Evolutionary conservation across 2,329 filamentous ascomycete species (phyloP), one percentile per base, ranked within the genome.

Genomic region (Verticillium longisporum): DNA sequence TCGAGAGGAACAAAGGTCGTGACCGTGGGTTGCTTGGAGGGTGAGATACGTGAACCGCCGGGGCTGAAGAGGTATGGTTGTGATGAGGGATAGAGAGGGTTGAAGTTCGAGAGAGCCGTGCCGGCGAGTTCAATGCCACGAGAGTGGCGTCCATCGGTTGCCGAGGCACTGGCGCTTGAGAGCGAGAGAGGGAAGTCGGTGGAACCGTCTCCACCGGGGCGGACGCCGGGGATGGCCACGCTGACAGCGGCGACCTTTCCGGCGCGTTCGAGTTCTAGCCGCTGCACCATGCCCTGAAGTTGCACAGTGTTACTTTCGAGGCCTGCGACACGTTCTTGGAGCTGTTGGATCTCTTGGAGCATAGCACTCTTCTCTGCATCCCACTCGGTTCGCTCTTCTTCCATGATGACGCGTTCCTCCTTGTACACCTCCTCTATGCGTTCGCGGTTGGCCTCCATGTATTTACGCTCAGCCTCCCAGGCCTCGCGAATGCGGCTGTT

Each of bases 381-480:
- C 81, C 81, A 83, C 13, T 74, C 69, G 15, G 75, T 68, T 18
- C 78, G 75, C 63, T 83, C 78, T 45, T 81, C 78, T 58, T 83
- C 80, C 78, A 84, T 83, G 61, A 83, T 75, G 57, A 73, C 73
- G 7, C 80, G 78, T 66, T 84, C 81, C 65, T 83, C 80, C 63
- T 78, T 78, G 66, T 83, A 83, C n/a, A 84, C 78, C 67, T 82
- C 79, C 65, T 84, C 82, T 4, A 79, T 81, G 14, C 80, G 78
- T 55, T 77, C 77, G 13, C 82, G 78, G 63, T 80, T 83, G 6
- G 80, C 80, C 66, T 84, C 81, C 61, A 84, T 73, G 61, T 83
- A 77, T 57, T 77, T 78, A 37, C 82, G 78, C 68, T 85, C 82
- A 10, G 78, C 78, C 66, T 81, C 80, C 80, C 81, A 83, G 21